Conservation (phyloP, 2,329 filamentous ascomycete species). For the Beauveria varroae region DNA sequence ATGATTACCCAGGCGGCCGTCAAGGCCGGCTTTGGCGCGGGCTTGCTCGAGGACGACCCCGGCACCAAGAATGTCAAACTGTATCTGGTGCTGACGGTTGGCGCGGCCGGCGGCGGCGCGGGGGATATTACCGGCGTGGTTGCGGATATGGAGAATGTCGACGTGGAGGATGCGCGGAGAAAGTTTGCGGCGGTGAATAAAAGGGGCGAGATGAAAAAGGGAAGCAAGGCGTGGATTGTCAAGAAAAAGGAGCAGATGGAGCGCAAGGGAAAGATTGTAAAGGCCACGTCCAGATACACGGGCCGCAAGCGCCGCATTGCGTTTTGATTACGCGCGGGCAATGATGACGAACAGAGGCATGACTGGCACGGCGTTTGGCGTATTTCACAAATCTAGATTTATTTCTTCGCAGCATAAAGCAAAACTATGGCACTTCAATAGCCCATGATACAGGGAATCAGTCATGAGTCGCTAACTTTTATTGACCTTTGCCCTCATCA, state of each 20-base stretch:
- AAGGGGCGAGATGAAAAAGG: conserved; percentile 57
- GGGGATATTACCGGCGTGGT: conserved; percentile 87
- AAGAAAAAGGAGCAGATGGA: conserved; percentile 92
- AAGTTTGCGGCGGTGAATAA: conserved; percentile 39
- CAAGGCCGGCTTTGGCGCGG: conserved; percentile 89
- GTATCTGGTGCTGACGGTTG: conserved; percentile 92
- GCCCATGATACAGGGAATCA: background rate
- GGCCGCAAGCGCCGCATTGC: conserved; percentile 75
- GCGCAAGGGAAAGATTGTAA: conserved; percentile 89
- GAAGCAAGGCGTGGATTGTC: conserved; percentile 75
- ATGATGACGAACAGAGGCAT: conserved; percentile 4
- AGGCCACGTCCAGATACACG: conserved; percentile 86
- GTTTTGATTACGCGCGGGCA: conserved; percentile 45
- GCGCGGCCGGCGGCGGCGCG: conserved; percentile 43
- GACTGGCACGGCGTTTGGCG: conserved; percentile 18
- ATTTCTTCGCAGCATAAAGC: background rate
- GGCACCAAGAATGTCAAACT: conserved; percentile 95
- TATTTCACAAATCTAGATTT: background rate
- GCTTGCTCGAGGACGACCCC: conserved; percentile 88
- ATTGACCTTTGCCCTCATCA: conserved; percentile 8
- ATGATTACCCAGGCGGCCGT: conserved; percentile 92
- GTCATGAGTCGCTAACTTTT: background rate
- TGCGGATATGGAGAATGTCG: conserved; percentile 79
- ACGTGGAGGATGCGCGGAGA: conserved; percentile 64
- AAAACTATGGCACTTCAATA: conserved; percentile 1